Conservation (phyloP, 208 protist genomes). For the Endotrypanum monterogeii region DNA sequence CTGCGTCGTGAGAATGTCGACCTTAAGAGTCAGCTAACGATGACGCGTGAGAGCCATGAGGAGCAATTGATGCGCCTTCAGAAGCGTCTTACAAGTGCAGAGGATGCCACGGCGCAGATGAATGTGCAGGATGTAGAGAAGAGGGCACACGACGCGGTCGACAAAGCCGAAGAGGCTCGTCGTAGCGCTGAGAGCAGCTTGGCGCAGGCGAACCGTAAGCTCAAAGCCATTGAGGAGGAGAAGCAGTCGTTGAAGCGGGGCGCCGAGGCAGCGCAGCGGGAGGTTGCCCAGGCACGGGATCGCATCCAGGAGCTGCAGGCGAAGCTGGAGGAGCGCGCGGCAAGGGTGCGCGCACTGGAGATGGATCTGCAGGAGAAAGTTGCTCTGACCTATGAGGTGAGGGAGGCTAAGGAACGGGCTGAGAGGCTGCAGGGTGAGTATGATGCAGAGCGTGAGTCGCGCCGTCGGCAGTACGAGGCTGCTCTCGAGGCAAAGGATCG, state of each 20-base stretch:
- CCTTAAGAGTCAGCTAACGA: slow-evolving; percentile 34
- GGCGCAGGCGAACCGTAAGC: slow-evolving; percentile 31
- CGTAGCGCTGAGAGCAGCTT: slow-evolving; percentile 42
- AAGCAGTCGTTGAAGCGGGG: slow-evolving; percentile 26
- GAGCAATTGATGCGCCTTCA: slow-evolving; percentile 51
- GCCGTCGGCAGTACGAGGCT: slow-evolving; percentile 34
- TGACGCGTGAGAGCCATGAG: slow-evolving; percentile 35
- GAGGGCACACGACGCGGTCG: slow-evolving; percentile 24
- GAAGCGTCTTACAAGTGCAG: slow-evolving; percentile 29
- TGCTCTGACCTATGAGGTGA: slow-evolving; percentile 37
- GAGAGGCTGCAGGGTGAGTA: slow-evolving; percentile 45
- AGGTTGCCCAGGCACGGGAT: slow-evolving; percentile 22
- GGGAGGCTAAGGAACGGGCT: slow-evolving; percentile 38
- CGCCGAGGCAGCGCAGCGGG: slow-evolving; percentile 34
- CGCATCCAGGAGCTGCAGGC: slow-evolving; percentile 36
- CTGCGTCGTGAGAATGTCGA: slow-evolving; percentile 46
- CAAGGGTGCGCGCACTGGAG: slow-evolving; percentile 39
- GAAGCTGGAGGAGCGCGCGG: slow-evolving; percentile 37
- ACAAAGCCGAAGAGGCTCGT: slow-evolving; percentile 48
- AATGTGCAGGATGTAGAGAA: slow-evolving; percentile 38
- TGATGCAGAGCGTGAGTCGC: slow-evolving; percentile 51
- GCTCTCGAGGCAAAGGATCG: slow-evolving; percentile 46
- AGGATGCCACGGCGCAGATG: slow-evolving; percentile 33
- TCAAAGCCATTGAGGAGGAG: slow-evolving; percentile 45
- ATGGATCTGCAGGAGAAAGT: slow-evolving; percentile 35